These are phyloP conservation scores for Wallacemonas sp. DNA, from an alignment of 208 protist species.

Conservation along the genomic window DNA sequence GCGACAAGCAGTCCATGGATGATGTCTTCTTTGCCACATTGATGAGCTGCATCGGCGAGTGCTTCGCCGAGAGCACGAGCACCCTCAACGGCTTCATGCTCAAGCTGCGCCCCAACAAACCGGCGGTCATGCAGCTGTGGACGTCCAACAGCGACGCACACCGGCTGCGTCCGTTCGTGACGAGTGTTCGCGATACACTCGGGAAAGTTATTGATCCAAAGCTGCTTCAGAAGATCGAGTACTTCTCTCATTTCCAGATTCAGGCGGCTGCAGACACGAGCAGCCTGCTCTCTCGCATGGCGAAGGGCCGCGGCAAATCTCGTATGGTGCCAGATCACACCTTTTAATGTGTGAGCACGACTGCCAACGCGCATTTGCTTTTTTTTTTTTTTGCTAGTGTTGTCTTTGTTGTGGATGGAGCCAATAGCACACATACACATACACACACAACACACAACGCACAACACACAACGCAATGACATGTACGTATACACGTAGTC, in stretches of 20 bases:
- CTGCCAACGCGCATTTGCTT: too few species aligned
- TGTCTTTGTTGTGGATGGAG: too few species aligned
- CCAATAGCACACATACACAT: too few species aligned
- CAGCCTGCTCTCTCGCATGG: conserved; percentile 67
- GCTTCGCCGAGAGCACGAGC: conserved; percentile 61
- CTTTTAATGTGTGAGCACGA: conserved; percentile 13
- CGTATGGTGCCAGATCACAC: conserved; percentile 14
- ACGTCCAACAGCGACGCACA: conserved; percentile 63
- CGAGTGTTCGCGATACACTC: conserved; percentile 59
- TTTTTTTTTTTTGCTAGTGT: too few species aligned
- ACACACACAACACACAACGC: too few species aligned
- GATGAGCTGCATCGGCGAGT: conserved; percentile 65
- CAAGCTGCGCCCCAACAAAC: conserved; percentile 78
- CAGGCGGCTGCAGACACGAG: conserved; percentile 33
- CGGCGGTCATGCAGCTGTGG: conserved; percentile 80
- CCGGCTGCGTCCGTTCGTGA: conserved; percentile 67
- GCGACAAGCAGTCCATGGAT: conserved; percentile 76
- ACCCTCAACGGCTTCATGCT: conserved; percentile 87
- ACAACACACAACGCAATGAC: too few species aligned
- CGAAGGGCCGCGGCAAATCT: conserved; percentile 21
- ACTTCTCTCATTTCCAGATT: conserved; percentile 78
- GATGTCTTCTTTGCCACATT: conserved; percentile 84
- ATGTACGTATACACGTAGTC: too few species aligned
- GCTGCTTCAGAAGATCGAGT: conserved; percentile 80
- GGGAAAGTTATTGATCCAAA: conserved; percentile 75